phyloP scores from a whole-genome alignment of 805 yeast genomes.

The Dipodascopsis tothii region DNA sequence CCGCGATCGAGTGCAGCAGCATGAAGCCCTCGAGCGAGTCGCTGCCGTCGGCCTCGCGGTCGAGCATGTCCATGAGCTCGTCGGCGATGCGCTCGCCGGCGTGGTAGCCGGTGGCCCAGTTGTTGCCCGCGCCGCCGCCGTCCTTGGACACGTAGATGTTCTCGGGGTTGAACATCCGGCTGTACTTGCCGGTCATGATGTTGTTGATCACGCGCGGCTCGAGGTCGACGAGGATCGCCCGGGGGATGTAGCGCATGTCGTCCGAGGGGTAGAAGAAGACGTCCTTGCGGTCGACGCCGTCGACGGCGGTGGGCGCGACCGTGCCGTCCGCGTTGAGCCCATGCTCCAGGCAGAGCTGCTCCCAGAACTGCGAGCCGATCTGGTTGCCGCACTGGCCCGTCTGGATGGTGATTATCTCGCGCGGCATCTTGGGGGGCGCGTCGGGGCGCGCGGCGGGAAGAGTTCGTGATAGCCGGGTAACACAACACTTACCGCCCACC shows the following conservation, averaged over 20 bases:
- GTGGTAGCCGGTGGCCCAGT: constrained; percentile 86
- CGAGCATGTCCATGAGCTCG: constrained; percentile 72
- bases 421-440: too few relatives aligned
- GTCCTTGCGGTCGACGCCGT: constrained; percentile 64
- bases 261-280: constrained; percentile 75
- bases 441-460: too few relatives aligned
- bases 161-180: constrained; percentile 72
- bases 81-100: constrained; percentile 65
- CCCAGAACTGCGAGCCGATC: constrained; percentile 88
- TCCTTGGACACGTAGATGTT: constrained; percentile 70
- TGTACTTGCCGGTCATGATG: constrained; percentile 43
- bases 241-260: constrained; percentile 73
- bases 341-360: constrained; percentile 78
- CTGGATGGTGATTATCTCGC: constrained; percentile 28
- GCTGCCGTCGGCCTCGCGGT: constrained; percentile 81
- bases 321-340: constrained; percentile 64
- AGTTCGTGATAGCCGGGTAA: too few relatives aligned
- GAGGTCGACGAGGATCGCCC: constrained; percentile 76
- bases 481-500: too few relatives aligned
- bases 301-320: constrained; percentile 23
- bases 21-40: constrained; percentile 88
- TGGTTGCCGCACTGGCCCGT: constrained; percentile 94
- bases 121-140: constrained; percentile 92
- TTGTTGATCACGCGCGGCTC: constrained; percentile 73
- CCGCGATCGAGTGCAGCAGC: constrained; percentile 88